Base-by-base conservation (phyloP, 2,329 filamentous ascomycete species). In the Chaetothyriales sp. region DNA sequence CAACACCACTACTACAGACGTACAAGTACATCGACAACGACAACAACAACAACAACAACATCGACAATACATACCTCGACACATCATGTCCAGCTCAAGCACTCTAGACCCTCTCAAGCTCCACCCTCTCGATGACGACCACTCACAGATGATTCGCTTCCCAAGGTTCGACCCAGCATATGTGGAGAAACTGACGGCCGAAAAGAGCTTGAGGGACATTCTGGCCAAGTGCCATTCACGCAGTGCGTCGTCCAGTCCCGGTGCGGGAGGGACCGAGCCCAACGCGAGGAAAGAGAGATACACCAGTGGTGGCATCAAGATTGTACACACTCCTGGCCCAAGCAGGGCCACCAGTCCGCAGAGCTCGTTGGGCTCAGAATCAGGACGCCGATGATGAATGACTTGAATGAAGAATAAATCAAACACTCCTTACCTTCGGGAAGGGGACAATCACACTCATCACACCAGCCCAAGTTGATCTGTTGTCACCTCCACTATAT, bases 81-180 rank as follows among this genome's bases (percentile, higher is more conserved):
- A n/a, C n/a, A n/a, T n/a, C 12, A 39, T 39, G 32, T 39, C 32
- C 10, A 15, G 10, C 10, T 39, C 32, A 39, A 39, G 32, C 10
- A 15, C 10, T 39, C 32, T 39, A 5, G 15, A 39, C 10, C 10
- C 32, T 39, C 32, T 39, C 10, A 15, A 39, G 15, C 32, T 39
- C 9, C 12, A 39, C 15, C 32, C 32, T 39, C 32, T 39, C 12
- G 32, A 39, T 12, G 32, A 39, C 12, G 15, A 15, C 18, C 44
- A 42, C 43, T 39, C 28, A 44, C 46, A 45, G 6, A 55, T 55
- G 53, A 51, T 55, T 15, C 53, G 53, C 28, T 55, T 55, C 44
- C 53, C 53, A 26, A 53, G 51, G 8, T 55, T 55, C 47, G 49
- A 48, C 19, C 25, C 45, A 10, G 20, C 32, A 22, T 51, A 44